A percentile compares a stretch with the other conserved stretches of the same genome.
phyloP scores from a whole-genome alignment of 805 yeast species.

The Saturnispora sanitii region DNA sequence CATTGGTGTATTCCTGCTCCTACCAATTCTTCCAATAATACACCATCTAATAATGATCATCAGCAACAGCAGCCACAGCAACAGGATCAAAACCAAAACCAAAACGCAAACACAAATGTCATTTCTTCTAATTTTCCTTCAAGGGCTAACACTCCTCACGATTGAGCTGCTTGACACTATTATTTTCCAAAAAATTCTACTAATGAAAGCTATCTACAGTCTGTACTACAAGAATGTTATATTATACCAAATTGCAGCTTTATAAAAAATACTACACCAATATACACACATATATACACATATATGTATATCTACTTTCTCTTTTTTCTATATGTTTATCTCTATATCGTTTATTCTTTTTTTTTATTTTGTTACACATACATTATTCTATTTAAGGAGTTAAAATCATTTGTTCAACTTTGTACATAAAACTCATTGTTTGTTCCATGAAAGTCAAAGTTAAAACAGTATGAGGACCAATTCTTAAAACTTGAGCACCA shows the following conservation, averaged over 20 bases:
- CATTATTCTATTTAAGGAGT: slow-evolving; percentile 5
- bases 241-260: too few relatives aligned
- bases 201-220: neutral
- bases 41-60: too few relatives aligned
- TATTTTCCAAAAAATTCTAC: neutral
- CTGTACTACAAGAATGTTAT: too few relatives aligned
- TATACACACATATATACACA: too few relatives aligned
- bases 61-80: too few relatives aligned
- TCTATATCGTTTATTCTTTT: too few relatives aligned
- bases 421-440: slow-evolving; percentile 56
- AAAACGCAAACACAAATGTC: neutral
- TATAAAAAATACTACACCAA: too few relatives aligned
- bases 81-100: neutral
- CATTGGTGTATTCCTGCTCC: slow-evolving; percentile 69
- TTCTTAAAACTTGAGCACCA: slow-evolving; percentile 82
- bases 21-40: slow-evolving; percentile 9
- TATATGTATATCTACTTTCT: neutral
- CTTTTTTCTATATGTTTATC: neutral
- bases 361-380: too few relatives aligned
- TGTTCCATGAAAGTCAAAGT: slow-evolving; percentile 94
- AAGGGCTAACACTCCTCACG: slow-evolving; percentile 1
- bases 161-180: neutral
- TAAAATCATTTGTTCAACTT: slow-evolving; percentile 29
- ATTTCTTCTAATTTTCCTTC: neutral
- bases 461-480: slow-evolving; percentile 90